These are phyloP conservation scores for Starmera stellimalicola DNA, from an alignment of 1,139 yeast species.

Conservation along the genomic window DNA sequence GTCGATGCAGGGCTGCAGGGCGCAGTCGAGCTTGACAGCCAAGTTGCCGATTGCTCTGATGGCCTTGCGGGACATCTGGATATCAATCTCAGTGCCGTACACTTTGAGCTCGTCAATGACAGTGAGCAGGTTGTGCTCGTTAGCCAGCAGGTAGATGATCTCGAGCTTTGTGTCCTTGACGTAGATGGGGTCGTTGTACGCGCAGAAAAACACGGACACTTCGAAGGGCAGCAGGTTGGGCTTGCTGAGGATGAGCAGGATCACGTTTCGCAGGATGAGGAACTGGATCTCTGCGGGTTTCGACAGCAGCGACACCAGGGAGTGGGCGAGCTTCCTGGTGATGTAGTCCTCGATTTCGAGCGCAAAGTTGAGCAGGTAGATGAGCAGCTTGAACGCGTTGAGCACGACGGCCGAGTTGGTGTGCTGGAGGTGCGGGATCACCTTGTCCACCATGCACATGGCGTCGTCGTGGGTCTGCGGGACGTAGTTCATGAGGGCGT, in stretches of 20 bases:
- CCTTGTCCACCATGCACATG: constrained; percentile 52
- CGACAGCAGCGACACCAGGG: constrained; percentile 60
- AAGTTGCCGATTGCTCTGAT: constrained; percentile 84
- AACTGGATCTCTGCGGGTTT: constrained; percentile 84
- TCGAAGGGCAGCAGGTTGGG: constrained; percentile 55
- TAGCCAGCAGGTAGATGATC: constrained; percentile 71
- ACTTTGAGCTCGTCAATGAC: constrained; percentile 75
- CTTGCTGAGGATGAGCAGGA: constrained; percentile 59
- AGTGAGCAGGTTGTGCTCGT: constrained; percentile 45
- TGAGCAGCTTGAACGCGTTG: constrained; percentile 62
- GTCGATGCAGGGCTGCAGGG: constrained; percentile 56
- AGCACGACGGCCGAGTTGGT: constrained; percentile 76
- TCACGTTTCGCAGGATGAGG: constrained; percentile 71
- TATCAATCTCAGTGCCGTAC: constrained; percentile 80
- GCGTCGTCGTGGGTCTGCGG: constrained; percentile 68
- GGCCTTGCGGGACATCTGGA: constrained; percentile 79
- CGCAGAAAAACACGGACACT: constrained; percentile 71
- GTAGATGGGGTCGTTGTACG: constrained; percentile 77
- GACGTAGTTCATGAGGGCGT: constrained; percentile 56
- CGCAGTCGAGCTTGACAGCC: constrained; percentile 62
- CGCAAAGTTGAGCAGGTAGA: constrained; percentile 67
- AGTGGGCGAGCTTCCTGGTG: constrained; percentile 57
- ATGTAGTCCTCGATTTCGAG: constrained; percentile 27
- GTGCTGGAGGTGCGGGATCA: constrained; percentile 69
- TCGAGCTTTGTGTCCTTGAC: constrained; percentile 88